Base-by-base conservation (phyloP, 2,329 filamentous ascomycete genomes). In the Phoma sp. region DNA sequence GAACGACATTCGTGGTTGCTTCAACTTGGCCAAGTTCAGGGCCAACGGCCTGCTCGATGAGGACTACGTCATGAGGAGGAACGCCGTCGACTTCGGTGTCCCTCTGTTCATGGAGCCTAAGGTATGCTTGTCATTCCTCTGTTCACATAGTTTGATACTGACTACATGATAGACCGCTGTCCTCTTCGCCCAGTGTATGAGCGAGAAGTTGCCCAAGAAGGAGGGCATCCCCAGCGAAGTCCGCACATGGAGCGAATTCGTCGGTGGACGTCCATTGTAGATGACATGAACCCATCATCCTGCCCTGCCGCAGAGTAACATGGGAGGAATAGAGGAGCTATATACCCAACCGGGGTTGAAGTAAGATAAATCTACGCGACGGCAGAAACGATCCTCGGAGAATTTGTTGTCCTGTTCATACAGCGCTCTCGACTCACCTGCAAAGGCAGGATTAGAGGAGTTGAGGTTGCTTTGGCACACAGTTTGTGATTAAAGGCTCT, bases 61-160 rank as follows among this genome's bases (percentile, higher is more conserved):
- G 72, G 93, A 99, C 81, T 99, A 99, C 71, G 92, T 99, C 53
- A 98, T 98, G 94, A 87, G 95, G 71, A 87, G 95, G 75, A 99
- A 99, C 74, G 95, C 95, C 25, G 95, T 99, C 52, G 95, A 99
- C 80, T 99, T 99, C 76, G 94, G 94, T 67, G 92, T 98, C 29
- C 95, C 95, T 43, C 83, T 99, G 52, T 98, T 99, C 78, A 97
- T 97, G 93, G 94, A 98, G 82, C 92, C 93, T 50, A 94, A 95
- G 88, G 92, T 96, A 82, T 81, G 86, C 76, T 63, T 51, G 44
- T 29, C 21, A 4, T 46, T 6, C 12, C 6, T 13, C n/a, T 21
- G 31, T 25, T 8, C 12, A 13, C 29, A 2, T 17, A 17, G 32
- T 10, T 25, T 32, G 29, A 53, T 56, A 50, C 66, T 72, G 65